phyloP scores from a whole-genome alignment of 768 basidiomycete species.

The Royoungia palumana region DNA sequence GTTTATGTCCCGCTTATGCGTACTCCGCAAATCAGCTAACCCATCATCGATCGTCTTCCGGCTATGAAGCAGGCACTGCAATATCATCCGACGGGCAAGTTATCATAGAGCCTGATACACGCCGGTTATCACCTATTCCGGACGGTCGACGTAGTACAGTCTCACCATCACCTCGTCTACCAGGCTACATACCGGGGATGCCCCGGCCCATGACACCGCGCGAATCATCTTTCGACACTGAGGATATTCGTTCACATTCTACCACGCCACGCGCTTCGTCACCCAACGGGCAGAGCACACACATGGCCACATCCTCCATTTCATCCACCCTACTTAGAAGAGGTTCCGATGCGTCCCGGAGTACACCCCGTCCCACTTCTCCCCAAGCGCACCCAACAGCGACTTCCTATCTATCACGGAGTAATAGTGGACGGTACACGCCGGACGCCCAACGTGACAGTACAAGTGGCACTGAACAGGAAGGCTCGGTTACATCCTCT shows the following conservation, averaged over 20 bases:
- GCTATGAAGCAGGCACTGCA: constrained; percentile 65
- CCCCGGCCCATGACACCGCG: constrained; percentile 89
- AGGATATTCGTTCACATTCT: constrained; percentile 69
- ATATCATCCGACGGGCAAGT: constrained; percentile 62
- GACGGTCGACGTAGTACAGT: constrained; percentile 46
- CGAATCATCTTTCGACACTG: constrained; percentile 58
- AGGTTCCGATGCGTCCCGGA: constrained; percentile 55
- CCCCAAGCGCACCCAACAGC: constrained; percentile 40
- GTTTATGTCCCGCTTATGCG: constrained; percentile 19
- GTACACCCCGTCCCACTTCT: constrained; percentile 46
- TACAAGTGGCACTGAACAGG: constrained; percentile 35
- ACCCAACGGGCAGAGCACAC: constrained; percentile 40
- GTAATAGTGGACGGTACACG: constrained; percentile 61
- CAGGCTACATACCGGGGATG: constrained; percentile 90
- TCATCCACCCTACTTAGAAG: constrained; percentile 44
- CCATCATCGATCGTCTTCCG: constrained; percentile 36
- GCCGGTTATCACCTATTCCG: constrained; percentile 60
- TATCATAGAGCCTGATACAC: constrained; percentile 45
- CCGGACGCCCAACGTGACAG: constrained; percentile 50
- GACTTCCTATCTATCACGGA: constrained; percentile 51
- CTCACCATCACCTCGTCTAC: constrained; percentile 55
- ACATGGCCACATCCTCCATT: constrained; percentile 35
- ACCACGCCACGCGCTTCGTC: constrained; percentile 77
- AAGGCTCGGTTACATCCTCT: constrained; percentile 49
- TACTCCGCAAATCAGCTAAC: constrained; percentile 13